phyloP scores from a whole-genome alignment of 176 grass and related monocot genomes.

The Ensete ventricosum region DNA sequence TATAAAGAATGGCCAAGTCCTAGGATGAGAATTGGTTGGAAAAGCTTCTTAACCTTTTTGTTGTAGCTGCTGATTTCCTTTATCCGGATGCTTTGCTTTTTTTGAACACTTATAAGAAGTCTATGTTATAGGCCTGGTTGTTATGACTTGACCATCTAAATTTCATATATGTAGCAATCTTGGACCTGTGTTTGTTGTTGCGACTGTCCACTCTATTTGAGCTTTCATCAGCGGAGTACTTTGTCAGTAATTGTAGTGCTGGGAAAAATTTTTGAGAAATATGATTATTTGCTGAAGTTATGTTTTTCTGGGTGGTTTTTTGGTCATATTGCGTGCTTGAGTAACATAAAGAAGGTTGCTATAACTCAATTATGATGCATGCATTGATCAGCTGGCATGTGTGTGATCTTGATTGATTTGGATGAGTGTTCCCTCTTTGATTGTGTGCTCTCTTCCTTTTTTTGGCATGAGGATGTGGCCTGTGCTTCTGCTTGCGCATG shows the following conservation, averaged over 20 bases:
- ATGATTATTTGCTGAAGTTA: too few species aligned
- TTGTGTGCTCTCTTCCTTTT: background rate
- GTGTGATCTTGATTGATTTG: background rate
- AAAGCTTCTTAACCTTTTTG: background rate
- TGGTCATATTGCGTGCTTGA: too few species aligned
- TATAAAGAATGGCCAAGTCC: too few species aligned
- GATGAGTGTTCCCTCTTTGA: constrained; percentile 8
- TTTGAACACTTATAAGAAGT: background rate
- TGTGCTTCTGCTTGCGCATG: background rate
- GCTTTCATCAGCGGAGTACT: background rate
- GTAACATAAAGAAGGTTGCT: too few species aligned
- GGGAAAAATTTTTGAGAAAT: background rate
- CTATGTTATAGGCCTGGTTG: background rate
- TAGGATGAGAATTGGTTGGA: too few species aligned
- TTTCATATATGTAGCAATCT: background rate
- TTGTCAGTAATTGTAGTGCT: background rate
- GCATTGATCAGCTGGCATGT: background rate
- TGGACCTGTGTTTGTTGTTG: background rate
- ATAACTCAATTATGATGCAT: background rate
- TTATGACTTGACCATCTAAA: background rate
- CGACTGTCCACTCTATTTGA: background rate
- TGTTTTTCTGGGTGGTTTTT: too few species aligned
- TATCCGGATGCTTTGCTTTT: background rate
- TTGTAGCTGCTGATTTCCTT: background rate
- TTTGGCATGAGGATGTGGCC: constrained; percentile 4